Percentiles rank a stretch among this genome's conserved stretches.
Evolutionary conservation across 2,329 filamentous ascomycete genomes (phyloP).

Genomic region (Arthrobotrys sinensis): DNA sequence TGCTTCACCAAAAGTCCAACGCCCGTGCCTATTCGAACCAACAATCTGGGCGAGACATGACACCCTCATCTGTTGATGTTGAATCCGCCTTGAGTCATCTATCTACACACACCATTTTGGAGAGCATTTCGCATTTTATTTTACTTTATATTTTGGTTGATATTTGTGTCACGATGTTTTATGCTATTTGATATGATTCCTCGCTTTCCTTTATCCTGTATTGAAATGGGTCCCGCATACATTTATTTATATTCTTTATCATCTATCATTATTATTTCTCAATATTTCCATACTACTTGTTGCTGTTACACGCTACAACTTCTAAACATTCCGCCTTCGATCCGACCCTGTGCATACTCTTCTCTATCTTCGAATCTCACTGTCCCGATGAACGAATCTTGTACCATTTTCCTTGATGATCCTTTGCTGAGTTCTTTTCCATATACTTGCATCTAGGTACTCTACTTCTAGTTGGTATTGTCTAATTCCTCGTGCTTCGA

Average conservation of each 20-base stretch:
- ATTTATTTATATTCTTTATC: constrained; percentile 22
- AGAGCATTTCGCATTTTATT: constrained; percentile 6
- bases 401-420: constrained; percentile 19
- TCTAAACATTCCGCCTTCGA: background rate
- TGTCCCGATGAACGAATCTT: constrained; percentile 16
- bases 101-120: constrained; percentile 21
- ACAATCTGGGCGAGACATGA: constrained; percentile 21
- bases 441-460: constrained; percentile 10
- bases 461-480: constrained; percentile 5
- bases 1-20: constrained; percentile 24
- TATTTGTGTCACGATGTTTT: constrained; percentile 24
- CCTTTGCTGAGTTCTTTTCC: background rate
- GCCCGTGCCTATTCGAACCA: constrained; percentile 11
- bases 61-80: constrained; percentile 27
- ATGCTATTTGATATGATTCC: constrained; percentile 19
- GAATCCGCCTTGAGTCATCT: constrained; percentile 11
- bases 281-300: background rate
- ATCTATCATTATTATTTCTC: constrained; percentile 1
- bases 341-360: constrained; percentile 39
- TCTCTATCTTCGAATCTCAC: background rate
- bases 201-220: constrained; percentile 42
- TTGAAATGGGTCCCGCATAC: constrained; percentile 33
- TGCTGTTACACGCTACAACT: background rate
- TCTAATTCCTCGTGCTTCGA: constrained; percentile 18
- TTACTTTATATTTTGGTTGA: background rate